Percentiles rank a stretch among this genome's conserved stretches.
These are phyloP conservation scores for Trichoderma gracile DNA, from an alignment of 2,329 filamentous ascomycete species.

Conservation along the genomic window DNA sequence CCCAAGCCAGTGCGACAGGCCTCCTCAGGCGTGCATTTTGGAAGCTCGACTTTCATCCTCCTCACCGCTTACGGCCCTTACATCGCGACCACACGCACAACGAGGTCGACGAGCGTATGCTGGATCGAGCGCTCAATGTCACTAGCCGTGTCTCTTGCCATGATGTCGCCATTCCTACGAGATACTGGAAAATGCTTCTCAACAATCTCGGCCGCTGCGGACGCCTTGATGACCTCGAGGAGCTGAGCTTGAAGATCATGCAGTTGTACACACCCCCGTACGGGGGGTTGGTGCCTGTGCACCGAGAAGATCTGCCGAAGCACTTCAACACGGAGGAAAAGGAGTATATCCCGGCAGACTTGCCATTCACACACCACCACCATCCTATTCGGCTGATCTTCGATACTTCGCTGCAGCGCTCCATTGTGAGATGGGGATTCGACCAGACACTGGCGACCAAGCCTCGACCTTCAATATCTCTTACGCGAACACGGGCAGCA, in stretches of 20 bases:
- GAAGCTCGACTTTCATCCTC: slow-evolving; percentile 35
- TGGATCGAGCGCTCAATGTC: slow-evolving; percentile 38
- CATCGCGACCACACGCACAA: neutral
- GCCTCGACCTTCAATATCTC: slow-evolving; percentile 27
- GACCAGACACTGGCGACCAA: slow-evolving; percentile 38
- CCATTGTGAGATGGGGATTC: slow-evolving; percentile 50
- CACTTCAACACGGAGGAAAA: slow-evolving; percentile 18
- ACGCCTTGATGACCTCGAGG: slow-evolving; percentile 48
- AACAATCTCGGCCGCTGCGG: slow-evolving; percentile 47
- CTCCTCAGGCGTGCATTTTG: slow-evolving; percentile 35
- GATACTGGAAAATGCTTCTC: slow-evolving; percentile 48
- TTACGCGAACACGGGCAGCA: slow-evolving; percentile 13
- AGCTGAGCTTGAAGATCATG: slow-evolving; percentile 46
- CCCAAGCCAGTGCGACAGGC: slow-evolving; percentile 34
- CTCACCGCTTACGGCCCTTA: slow-evolving; percentile 1
- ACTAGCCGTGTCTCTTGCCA: slow-evolving; percentile 36
- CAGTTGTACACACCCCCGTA: slow-evolving; percentile 40
- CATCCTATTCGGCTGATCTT: slow-evolving; percentile 54
- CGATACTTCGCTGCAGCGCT: slow-evolving; percentile 40
- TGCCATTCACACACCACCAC: slow-evolving; percentile 43
- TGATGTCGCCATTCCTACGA: slow-evolving; percentile 40
- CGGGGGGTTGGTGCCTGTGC: slow-evolving; percentile 44
- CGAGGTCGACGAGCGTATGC: slow-evolving; percentile 28
- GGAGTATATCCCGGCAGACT: slow-evolving; percentile 42
- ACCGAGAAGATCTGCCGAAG: slow-evolving; percentile 46